phyloP scores from a whole-genome alignment of 768 basidiomycete genomes.

The Mycena vitilis region DNA sequence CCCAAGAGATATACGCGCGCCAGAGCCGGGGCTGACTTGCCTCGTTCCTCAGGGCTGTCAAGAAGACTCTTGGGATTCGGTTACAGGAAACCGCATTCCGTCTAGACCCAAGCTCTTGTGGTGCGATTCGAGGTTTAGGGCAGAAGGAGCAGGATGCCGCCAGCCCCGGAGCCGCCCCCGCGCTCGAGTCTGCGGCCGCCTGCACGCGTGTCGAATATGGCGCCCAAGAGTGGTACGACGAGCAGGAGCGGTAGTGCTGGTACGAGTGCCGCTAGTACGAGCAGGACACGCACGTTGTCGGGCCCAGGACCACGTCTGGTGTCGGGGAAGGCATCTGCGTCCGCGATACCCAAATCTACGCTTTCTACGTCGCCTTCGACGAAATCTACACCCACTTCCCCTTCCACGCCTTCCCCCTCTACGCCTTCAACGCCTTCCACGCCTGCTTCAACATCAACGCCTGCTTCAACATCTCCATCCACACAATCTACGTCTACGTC shows the following conservation, averaged over 20 bases:
- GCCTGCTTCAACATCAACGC: too few species aligned
- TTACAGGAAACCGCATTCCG: too few species aligned
- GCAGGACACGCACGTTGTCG: not conserved
- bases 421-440: too few species aligned
- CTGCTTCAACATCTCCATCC: too few species aligned
- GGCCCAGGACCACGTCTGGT: not conserved
- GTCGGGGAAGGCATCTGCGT: not conserved
- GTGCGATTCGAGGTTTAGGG: too few species aligned
- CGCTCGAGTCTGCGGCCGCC: constrained; percentile 19
- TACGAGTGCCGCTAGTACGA: not conserved
- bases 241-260: not conserved
- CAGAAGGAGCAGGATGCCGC: not conserved
- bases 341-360: not conserved
- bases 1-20: too few species aligned
- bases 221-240: not conserved
- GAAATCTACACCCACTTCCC: not conserved
- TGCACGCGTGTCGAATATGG: not conserved
- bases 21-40: too few species aligned
- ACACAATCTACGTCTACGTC: too few species aligned
- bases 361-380: too few species aligned
- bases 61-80: too few species aligned
- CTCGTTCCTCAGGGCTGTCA: too few species aligned
- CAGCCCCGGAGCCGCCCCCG: constrained; percentile 19
- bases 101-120: too few species aligned
- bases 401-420: not conserved